These are phyloP conservation scores for Talaromyces sp. DNA, from an alignment of 2,329 filamentous ascomycete species.

Conservation along the genomic window DNA sequence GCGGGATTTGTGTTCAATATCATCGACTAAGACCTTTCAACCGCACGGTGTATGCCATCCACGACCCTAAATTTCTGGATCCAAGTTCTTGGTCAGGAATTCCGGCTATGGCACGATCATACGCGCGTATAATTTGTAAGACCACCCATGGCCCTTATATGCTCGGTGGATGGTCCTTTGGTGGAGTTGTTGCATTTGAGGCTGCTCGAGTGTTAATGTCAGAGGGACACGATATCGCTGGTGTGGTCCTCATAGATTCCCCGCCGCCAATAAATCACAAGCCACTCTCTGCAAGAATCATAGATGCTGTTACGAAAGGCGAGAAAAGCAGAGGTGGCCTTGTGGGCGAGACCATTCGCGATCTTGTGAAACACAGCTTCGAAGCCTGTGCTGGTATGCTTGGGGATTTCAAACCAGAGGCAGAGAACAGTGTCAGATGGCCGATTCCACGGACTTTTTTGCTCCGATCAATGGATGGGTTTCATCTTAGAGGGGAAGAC, in stretches of 20 bases:
- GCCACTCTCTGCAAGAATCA: not conserved
- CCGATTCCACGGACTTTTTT: not conserved
- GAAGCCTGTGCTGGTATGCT: not conserved
- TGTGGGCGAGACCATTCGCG: not conserved
- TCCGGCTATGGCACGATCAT: not conserved
- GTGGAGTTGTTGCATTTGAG: not conserved
- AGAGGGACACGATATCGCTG: not conserved
- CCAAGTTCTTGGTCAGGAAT: not conserved
- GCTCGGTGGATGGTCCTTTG: not conserved
- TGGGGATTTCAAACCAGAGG: not conserved
- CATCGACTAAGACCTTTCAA: not conserved
- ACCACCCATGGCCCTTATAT: not conserved
- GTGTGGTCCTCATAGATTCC: not conserved
- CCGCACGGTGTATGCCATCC: not conserved
- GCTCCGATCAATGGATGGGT: not conserved
- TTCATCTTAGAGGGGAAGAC: not conserved
- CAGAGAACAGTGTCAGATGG: not conserved
- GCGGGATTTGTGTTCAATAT: not conserved
- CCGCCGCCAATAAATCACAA: not conserved
- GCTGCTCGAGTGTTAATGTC: not conserved
- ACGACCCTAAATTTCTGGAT: not conserved
- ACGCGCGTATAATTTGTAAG: not conserved
- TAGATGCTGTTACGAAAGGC: not conserved
- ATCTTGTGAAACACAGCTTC: not conserved
- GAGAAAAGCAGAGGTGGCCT: not conserved